Evolutionary conservation across 306 rosid genomes (phyloP).

Genomic region (Acacia confusa): DNA sequence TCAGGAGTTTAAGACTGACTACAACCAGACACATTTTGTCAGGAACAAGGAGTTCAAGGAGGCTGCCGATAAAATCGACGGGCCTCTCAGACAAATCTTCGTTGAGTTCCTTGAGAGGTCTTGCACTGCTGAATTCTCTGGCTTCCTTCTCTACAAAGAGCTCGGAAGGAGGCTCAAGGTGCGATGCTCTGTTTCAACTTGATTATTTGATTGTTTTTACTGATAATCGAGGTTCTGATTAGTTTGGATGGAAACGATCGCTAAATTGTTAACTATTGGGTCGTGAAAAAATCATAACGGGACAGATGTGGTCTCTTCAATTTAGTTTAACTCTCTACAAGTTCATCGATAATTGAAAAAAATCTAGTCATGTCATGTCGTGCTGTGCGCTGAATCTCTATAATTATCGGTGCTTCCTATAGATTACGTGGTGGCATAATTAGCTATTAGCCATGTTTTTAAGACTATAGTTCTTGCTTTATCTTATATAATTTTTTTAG

Average conservation of each 20-base stretch:
- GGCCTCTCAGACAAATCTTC: slow-evolving; percentile 85
- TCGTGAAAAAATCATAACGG: background rate
- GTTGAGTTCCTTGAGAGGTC: slow-evolving; percentile 99
- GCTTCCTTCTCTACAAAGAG: slow-evolving; percentile 96
- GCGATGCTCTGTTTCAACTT: background rate
- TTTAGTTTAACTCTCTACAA: background rate
- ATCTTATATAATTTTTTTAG: background rate
- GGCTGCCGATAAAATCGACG: slow-evolving; percentile 89
- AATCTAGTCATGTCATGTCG: background rate
- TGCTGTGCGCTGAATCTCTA: background rate
- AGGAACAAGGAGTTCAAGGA: slow-evolving; percentile 98
- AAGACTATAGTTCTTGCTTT: background rate
- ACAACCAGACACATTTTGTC: slow-evolving; percentile 94
- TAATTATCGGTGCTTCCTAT: background rate
- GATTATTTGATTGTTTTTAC: background rate
- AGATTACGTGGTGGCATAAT: background rate
- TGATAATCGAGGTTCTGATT: background rate
- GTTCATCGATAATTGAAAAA: background rate
- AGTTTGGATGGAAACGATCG: background rate
- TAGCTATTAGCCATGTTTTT: background rate
- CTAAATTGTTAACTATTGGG: background rate
- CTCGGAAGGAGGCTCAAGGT: slow-evolving; percentile 98
- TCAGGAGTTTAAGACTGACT: slow-evolving; percentile 98
- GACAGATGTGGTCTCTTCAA: background rate
- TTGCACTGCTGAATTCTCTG: slow-evolving; percentile 98